Base-by-base conservation (phyloP, 495 filamentous ascomycete genomes). In the Hypoxylon lienhwacheense region DNA sequence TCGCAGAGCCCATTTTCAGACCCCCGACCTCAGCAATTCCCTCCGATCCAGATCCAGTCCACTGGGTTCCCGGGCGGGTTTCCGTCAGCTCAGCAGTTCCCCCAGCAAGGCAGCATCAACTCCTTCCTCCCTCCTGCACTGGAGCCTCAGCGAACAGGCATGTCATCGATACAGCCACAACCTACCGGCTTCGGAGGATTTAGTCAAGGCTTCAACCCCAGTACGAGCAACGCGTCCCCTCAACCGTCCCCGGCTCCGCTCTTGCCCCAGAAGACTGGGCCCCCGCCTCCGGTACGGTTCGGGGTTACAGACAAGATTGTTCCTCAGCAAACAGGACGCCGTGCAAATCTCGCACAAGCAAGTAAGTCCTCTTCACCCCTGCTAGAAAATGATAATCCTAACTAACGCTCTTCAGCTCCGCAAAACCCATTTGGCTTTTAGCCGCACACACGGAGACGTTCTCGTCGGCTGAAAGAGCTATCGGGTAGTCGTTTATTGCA, bases 341-440 rank as follows among this genome's bases (percentile, higher is more conserved):
- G 85, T 77, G 93, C 93, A 46, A 96, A 97, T 68, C 78, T 97
- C 59, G 74, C 84, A 31, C 86, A 92, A 81, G 93, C 93, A 64
- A 98, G 93, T 98, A 87, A 85, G 92, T 88, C 1, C 7, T 17
- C 35, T 15, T 31, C 26, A 21, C 31, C 37, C 40, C 41, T 41
- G 1, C 7, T 21, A 10, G 17, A 3, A 3, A 11, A 7, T 29
- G 0, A 16, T 5, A 7, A 24, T 42, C 41, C 14, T 34, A 40
- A 2, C 47, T 64, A 36, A 59, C 29, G 32, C 45, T 34, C 22
- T 55, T 51, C 59, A 96, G 91, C 91, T 47, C 90, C 91, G 16
- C 80, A 89, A 60, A 96, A 96, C 70, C 91, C 91, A 0, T 96
- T 96, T 70, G 91, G 91, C 14, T 96, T 96, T 66, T 95, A 81